phyloP scores from a whole-genome alignment of 768 basidiomycete species.

The Agrocybe praecox region DNA sequence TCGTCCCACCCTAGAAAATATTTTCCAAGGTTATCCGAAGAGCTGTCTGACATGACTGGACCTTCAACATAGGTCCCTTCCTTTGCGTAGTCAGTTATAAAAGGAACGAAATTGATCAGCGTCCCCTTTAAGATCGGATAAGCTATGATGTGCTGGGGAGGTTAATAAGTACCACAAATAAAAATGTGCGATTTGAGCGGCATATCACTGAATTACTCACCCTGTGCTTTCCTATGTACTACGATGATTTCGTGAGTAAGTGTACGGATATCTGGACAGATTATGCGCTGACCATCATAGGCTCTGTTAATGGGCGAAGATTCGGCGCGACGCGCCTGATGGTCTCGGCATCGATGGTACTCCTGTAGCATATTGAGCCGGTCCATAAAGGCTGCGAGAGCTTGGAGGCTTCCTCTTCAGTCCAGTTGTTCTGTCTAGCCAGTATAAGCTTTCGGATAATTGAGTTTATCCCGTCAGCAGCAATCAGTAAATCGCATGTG shows the following conservation, averaged over 20 bases:
- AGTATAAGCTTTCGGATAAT: slow-evolving; percentile 28
- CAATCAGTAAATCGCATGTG: slow-evolving; percentile 52
- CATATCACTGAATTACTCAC: slow-evolving; percentile 7
- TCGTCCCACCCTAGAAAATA: slow-evolving; percentile 46
- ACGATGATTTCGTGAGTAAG: neutral
- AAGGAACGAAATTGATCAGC: slow-evolving; percentile 32
- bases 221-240: slow-evolving; percentile 35
- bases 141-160: slow-evolving; percentile 29
- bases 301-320: slow-evolving; percentile 25
- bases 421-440: slow-evolving; percentile 1
- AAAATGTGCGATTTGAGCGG: neutral
- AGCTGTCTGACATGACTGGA: slow-evolving; percentile 39
- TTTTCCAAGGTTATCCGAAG: slow-evolving; percentile 37
- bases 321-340: slow-evolving; percentile 23
- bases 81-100: slow-evolving; percentile 26
- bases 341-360: slow-evolving; percentile 23
- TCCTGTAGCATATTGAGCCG: slow-evolving; percentile 40
- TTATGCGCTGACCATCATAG: slow-evolving; percentile 24
- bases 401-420: slow-evolving; percentile 16
- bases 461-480: slow-evolving; percentile 40
- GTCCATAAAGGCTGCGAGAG: slow-evolving; percentile 37
- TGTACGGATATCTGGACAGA: neutral
- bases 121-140: slow-evolving; percentile 37
- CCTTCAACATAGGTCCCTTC: slow-evolving; percentile 30
- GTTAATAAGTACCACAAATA: neutral